Conservation (phyloP, 768 basidiomycete species). For the Amanita thiersii region DNA sequence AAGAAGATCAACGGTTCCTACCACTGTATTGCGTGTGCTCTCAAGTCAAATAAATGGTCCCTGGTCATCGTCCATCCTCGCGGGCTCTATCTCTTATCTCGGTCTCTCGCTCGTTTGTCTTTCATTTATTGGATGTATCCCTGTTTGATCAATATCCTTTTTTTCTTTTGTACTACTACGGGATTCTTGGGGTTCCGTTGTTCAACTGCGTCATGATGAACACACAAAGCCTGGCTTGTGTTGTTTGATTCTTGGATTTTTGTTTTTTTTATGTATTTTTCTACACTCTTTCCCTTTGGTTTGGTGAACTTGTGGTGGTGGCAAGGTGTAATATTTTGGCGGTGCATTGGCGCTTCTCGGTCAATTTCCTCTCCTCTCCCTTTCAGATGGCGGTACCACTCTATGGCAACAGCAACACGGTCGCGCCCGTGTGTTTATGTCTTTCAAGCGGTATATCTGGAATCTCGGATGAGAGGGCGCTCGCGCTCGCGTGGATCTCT, state of each 20-base stretch:
- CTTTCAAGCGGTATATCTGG: no score
- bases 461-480: no score
- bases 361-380: no score
- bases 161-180: neutral
- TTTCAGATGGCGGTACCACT: no score
- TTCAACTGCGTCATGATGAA: neutral
- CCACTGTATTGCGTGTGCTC: constrained; percentile 4
- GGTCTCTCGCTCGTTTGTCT: neutral
- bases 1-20: constrained; percentile 3
- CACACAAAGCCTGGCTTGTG: neutral
- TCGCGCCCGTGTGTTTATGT: no score
- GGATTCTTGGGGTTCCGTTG: neutral
- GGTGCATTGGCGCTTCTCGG: no score
- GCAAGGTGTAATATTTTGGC: no score
- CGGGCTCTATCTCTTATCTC: constrained; percentile 3
- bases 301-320: no score
- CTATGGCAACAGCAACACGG: no score
- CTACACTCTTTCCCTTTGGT: no score
- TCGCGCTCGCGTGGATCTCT: no score
- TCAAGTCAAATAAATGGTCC: constrained; percentile 10
- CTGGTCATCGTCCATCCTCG: constrained; percentile 4
- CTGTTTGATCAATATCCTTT: neutral
- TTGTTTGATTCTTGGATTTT: constrained; percentile 10
- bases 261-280: constrained; percentile 10
- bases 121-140: neutral